Conservation (phyloP, 768 basidiomycete species). For the Coprinopsis cinerea region DNA sequence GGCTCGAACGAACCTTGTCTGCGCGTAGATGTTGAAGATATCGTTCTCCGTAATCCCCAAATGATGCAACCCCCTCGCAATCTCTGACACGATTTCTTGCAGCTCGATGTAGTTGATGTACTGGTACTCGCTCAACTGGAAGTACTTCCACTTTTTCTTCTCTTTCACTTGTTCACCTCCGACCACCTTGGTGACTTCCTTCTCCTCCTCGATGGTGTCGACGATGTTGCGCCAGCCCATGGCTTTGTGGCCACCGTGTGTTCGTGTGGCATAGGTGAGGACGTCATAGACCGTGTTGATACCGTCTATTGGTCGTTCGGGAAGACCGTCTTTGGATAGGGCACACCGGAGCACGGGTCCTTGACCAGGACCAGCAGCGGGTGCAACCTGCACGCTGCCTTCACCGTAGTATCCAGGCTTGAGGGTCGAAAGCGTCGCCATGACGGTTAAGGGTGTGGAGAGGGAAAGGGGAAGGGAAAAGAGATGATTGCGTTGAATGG, state of each 20-base stretch:
- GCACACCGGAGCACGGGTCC: conserved; percentile 53
- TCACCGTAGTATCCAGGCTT: too few species aligned
- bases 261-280: conserved; percentile 64
- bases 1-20: conserved; percentile 57
- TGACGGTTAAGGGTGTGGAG: too few species aligned
- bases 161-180: conserved; percentile 79
- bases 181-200: conserved; percentile 79
- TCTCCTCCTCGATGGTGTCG: conserved; percentile 73
- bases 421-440: neutral
- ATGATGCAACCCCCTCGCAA: conserved; percentile 67
- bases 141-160: conserved; percentile 96
- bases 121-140: conserved; percentile 84
- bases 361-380: conserved; percentile 39
- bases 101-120: conserved; percentile 73
- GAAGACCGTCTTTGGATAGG: conserved; percentile 47
- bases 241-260: conserved; percentile 68
- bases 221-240: conserved; percentile 77
- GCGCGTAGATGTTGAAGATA: conserved; percentile 86
- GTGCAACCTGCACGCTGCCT: conserved; percentile 57
- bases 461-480: too few species aligned
- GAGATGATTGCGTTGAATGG: neutral
- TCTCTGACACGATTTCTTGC: conserved; percentile 52
- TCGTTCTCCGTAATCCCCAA: conserved; percentile 62
- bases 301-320: conserved; percentile 63
- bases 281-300: conserved; percentile 81